phyloP scores from a whole-genome alignment of 2,329 filamentous ascomycete genomes.

The Trichoderma atrobrunneum region DNA sequence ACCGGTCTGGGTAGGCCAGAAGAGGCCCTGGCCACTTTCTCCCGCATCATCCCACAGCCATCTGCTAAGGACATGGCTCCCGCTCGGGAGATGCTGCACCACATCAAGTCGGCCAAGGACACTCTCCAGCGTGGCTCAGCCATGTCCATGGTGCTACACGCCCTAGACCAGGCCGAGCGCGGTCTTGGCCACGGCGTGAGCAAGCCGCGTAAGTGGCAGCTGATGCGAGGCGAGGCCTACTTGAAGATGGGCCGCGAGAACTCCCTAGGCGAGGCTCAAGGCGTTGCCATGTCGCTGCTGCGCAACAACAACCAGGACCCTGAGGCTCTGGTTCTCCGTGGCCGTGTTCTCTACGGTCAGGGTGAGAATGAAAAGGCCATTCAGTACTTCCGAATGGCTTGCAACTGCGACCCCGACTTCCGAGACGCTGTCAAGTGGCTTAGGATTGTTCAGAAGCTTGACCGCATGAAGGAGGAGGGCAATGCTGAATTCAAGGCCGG shows the following conservation, averaged over 20 bases:
- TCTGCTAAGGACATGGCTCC: slow-evolving; percentile 81
- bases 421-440: slow-evolving; percentile 85
- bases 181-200: slow-evolving; percentile 70
- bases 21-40: slow-evolving; percentile 80
- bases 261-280: slow-evolving; percentile 85
- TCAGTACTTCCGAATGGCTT: slow-evolving; percentile 84
- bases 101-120: slow-evolving; percentile 76
- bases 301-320: slow-evolving; percentile 87
- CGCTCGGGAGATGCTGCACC: slow-evolving; percentile 80
- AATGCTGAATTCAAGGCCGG: slow-evolving; percentile 87
- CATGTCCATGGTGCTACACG: slow-evolving; percentile 88
- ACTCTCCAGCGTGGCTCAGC: slow-evolving; percentile 71
- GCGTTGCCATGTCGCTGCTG: slow-evolving; percentile 83
- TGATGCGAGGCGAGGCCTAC: slow-evolving; percentile 89
- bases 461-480: slow-evolving; percentile 90
- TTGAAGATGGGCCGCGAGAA: slow-evolving; percentile 90
- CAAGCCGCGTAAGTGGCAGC: slow-evolving; percentile 87
- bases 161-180: slow-evolving; percentile 84
- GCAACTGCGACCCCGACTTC: slow-evolving; percentile 89
- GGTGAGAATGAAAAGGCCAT: slow-evolving; percentile 95
- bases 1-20: slow-evolving; percentile 81
- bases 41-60: slow-evolving; percentile 73
- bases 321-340: slow-evolving; percentile 86
- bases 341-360: slow-evolving; percentile 81
- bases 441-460: slow-evolving; percentile 84